Base-by-base conservation (phyloP, 495 filamentous ascomycete species). In the Xylaria scruposa region DNA sequence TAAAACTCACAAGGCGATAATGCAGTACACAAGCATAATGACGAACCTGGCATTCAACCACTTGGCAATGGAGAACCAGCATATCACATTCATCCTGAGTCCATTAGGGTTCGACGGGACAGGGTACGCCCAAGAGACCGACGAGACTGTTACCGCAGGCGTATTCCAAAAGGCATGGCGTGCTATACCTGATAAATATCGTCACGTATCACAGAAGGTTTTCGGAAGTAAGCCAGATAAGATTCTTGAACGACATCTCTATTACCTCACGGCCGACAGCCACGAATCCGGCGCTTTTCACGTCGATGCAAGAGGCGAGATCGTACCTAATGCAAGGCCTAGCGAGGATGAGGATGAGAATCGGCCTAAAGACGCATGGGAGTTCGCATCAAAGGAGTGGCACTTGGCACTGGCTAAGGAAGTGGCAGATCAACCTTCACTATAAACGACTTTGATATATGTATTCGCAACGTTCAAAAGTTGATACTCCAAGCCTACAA, bases 31-130 rank as follows among this genome's bases (percentile, higher is more conserved):
- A 9, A 21, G 1, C 6, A 5, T 44, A 13, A 21, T 63, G 60
- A 63, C 36, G 5, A 63, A 44, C 26, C 9, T 63, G 15, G 10
- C 26, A 15, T 63, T 63, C 60, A 42, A 63, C 36, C 31, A 63
- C 4, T 29, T 63, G 38, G 60, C 38, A 8, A 24, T 10, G 10
- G 12, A 29, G n/a, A 42, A 44, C 1, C 19, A 3, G 1, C 9
- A 46, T 6, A 44, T 63, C 7, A 26, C 60, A 24, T 63, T 63
- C 17, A 17, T 63, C 9, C 38, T 63, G 4, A 63, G 60, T 29
- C 60, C 60, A 1, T 6, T 63, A 4, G 36, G 9, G 36, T 10
- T 24, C n/a, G 12, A 24, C 4, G 3, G 1, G 9, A 7, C 12
- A 13, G 31, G 12, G 60, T 44, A 15, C 7, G 29, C 38, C 60